Evolutionary conservation across 2,329 filamentous ascomycete genomes (phyloP).

Genomic region (Calonectria honghensis): DNA sequence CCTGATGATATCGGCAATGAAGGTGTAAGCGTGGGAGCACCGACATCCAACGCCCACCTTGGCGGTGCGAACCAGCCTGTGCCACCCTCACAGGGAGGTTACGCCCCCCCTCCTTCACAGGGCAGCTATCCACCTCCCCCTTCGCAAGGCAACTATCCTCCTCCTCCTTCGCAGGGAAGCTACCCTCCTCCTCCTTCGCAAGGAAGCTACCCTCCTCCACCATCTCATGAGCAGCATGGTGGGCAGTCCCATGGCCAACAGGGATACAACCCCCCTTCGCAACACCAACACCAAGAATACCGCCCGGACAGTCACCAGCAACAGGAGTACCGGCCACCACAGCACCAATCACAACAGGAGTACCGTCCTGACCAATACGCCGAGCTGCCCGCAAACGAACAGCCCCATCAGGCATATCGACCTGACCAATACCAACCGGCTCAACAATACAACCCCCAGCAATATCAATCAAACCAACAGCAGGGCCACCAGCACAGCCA

Average conservation of each 20-base stretch:
- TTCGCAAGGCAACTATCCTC: constrained; percentile 45
- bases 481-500: constrained; percentile 39
- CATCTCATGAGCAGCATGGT: constrained; percentile 40
- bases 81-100: constrained; percentile 48
- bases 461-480: constrained; percentile 38
- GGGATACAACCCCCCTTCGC: constrained; percentile 51
- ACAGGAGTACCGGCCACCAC: constrained; percentile 8
- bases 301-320: constrained; percentile 41
- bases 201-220: constrained; percentile 34
- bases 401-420: constrained; percentile 44
- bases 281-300: constrained; percentile 42
- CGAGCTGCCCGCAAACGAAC: constrained; percentile 45
- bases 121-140: constrained; percentile 43
- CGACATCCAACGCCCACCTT: constrained; percentile 56
- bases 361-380: constrained; percentile 32
- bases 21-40: constrained; percentile 65
- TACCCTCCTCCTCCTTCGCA: constrained; percentile 44
- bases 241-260: constrained; percentile 53
- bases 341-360: constrained; percentile 44
- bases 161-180: constrained; percentile 44
- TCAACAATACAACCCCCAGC: constrained; percentile 41
- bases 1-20: constrained; percentile 69
- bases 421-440: constrained; percentile 46
- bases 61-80: constrained; percentile 58
- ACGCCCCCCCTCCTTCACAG: constrained; percentile 44